phyloP scores from a whole-genome alignment of 768 basidiomycete genomes.

The Amylocystis lapponica region DNA sequence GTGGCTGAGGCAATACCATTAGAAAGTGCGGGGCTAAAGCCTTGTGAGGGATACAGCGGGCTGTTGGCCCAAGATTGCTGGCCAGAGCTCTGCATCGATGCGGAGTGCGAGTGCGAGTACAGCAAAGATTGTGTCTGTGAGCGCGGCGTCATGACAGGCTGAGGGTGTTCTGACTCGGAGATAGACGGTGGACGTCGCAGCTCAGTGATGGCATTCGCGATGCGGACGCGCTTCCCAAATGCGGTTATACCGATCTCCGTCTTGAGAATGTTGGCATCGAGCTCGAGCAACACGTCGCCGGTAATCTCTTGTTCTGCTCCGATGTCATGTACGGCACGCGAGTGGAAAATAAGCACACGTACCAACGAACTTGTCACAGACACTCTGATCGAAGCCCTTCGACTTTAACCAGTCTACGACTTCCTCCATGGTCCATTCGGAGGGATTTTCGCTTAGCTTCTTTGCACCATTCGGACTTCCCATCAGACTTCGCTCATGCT shows the following conservation, averaged over 20 bases:
- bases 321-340: background rate
- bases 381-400: slow-evolving; percentile 80
- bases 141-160: slow-evolving; percentile 12
- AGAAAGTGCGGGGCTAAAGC: slow-evolving; percentile 13
- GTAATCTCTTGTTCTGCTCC: slow-evolving; percentile 93
- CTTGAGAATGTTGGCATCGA: slow-evolving; percentile 89
- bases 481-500: background rate
- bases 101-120: slow-evolving; percentile 29
- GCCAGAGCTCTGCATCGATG: slow-evolving; percentile 31
- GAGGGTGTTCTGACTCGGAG: slow-evolving; percentile 39
- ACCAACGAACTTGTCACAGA: slow-evolving; percentile 87
- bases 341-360: slow-evolving; percentile 23
- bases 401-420: slow-evolving; percentile 83
- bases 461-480: slow-evolving; percentile 15
- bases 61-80: slow-evolving; percentile 10
- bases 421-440: slow-evolving; percentile 83
- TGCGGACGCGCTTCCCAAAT: slow-evolving; percentile 91
- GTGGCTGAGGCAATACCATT: slow-evolving; percentile 16
- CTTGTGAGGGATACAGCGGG: slow-evolving; percentile 10
- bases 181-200: slow-evolving; percentile 70
- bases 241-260: slow-evolving; percentile 88
- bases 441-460: slow-evolving; percentile 37
- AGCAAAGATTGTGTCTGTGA: slow-evolving; percentile 21
- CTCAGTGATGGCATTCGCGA: slow-evolving; percentile 89
- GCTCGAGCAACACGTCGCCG: slow-evolving; percentile 92